Evolutionary conservation across 768 basidiomycete species (phyloP), one percentile per base, ranked within the genome.

Genomic region (Suillus tomentosus): DNA sequence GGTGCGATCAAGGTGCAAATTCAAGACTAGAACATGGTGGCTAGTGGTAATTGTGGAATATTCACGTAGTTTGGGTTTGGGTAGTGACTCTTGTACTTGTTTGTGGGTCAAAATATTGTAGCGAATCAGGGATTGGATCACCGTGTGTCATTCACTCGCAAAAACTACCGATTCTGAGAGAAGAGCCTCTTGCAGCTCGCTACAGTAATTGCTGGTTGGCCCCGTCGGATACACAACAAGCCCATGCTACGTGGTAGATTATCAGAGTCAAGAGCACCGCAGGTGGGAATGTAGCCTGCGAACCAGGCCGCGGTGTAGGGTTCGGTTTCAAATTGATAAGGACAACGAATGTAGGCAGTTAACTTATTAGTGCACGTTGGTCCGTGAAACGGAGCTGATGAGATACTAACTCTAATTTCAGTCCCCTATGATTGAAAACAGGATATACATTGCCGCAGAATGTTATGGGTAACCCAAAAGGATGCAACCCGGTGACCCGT

Each of bases 1-100:
- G 87, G 88, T 8, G 85, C 88, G 45, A 89, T 89, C 71, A 89
- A 89, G 69, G 85, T 89, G 64, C 87, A 86, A 68, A 88, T 89
- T 61, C 79, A 77, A 36, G 87, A 88, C 74, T 87, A 68, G 51
- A 31, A 31, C 10, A 58, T 58, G 5, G 24, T 31, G 27, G 27
- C 5, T 17, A 58, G 39, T 40, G 10, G 40, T 2, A 10, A 42
- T 40, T 58, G 17, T 19, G 19, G 19, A 19, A 11, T 24, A 27
- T 58, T 22, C 27, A 27, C 15, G 15, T 58, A 42, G 17, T 17
- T 40, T 42, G 9, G 15, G 1, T 40, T 57, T 40, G 22, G 1
- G 6, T 24, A 10, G 39, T 24, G 19, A 11, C 24, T 14, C 22
- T 40, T 40, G n/a, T n/a, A n/a, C n/a, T n/a, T 13, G 34, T n/a